phyloP scores from a whole-genome alignment of 495 filamentous ascomycete species.

The Massariosphaeria phaeospora region DNA sequence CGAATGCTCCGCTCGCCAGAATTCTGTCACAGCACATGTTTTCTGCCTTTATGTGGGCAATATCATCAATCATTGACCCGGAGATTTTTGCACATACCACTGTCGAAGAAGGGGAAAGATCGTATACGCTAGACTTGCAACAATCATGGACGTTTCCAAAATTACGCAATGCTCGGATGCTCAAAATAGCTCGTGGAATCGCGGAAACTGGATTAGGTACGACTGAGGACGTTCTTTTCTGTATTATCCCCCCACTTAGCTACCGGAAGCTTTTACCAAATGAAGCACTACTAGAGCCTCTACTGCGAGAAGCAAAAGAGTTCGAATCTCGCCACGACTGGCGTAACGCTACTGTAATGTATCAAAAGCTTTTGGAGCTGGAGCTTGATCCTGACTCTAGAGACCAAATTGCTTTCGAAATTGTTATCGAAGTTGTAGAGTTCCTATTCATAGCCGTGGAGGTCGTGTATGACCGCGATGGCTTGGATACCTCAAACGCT shows the following conservation, averaged over 20 bases:
- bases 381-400: neutral
- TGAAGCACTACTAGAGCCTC: neutral
- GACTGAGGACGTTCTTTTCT: neutral
- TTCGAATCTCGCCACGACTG: neutral
- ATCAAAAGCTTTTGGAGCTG: neutral
- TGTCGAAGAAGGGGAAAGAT: conserved; percentile 1
- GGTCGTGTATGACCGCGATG: neutral
- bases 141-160: neutral
- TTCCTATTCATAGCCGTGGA: neutral
- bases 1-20: neutral
- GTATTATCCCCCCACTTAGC: conserved; percentile 1
- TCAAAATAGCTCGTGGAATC: neutral
- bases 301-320: neutral
- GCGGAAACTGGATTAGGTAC: neutral
- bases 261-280: neutral
- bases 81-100: neutral
- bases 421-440: neutral
- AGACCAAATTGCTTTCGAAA: neutral
- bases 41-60: conserved; percentile 6
- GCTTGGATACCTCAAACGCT: neutral
- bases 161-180: neutral
- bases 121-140: neutral
- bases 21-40: conserved; percentile 1
- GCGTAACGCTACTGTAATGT: neutral
- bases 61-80: neutral